Conservation (phyloP, 2,329 filamentous ascomycete species). For the Madurella fahalii region DNA sequence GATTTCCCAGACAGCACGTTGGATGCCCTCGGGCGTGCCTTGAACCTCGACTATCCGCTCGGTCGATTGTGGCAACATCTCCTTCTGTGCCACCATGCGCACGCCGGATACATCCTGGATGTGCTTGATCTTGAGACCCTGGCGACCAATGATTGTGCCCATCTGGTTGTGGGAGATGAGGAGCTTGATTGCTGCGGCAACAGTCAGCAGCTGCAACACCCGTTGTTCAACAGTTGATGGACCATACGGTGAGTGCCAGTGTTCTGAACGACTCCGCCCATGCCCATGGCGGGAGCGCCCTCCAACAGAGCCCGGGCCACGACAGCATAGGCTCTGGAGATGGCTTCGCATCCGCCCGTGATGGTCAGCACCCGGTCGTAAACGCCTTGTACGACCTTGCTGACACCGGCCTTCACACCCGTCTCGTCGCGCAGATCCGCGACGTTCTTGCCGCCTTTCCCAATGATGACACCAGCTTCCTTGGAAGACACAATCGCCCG, state of each 20-base stretch:
- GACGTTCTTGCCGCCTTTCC: slow-evolving; percentile 97
- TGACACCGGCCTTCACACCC: slow-evolving; percentile 94
- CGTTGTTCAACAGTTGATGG: not conserved
- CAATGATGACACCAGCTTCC: slow-evolving; percentile 98
- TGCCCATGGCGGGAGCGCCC: slow-evolving; percentile 89
- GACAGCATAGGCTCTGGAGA: slow-evolving; percentile 87
- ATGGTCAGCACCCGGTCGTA: slow-evolving; percentile 97
- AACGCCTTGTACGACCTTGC: slow-evolving; percentile 96
- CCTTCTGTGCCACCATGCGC: slow-evolving; percentile 98
- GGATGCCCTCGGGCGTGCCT: slow-evolving; percentile 89
- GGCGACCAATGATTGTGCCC: slow-evolving; percentile 97
- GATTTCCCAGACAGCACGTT: slow-evolving; percentile 97
- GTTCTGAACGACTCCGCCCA: slow-evolving; percentile 83
- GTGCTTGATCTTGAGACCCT: slow-evolving; percentile 98
- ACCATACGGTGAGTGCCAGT: slow-evolving; percentile 91
- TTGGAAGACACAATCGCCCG: slow-evolving; percentile 98
- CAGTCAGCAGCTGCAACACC: slow-evolving; percentile 25
- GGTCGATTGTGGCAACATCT: slow-evolving; percentile 98
- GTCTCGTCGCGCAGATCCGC: slow-evolving; percentile 96
- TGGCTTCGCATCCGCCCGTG: slow-evolving; percentile 81
- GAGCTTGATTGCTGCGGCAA: slow-evolving; percentile 75
- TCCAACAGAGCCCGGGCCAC: slow-evolving; percentile 89
- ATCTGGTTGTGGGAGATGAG: slow-evolving; percentile 99
- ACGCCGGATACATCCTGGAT: slow-evolving; percentile 96
- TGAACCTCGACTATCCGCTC: slow-evolving; percentile 97